Evolutionary conservation across 148 eudicot species (phyloP), one percentile per base, ranked within the genome.

Genomic region (Rhododendron ovatum): DNA sequence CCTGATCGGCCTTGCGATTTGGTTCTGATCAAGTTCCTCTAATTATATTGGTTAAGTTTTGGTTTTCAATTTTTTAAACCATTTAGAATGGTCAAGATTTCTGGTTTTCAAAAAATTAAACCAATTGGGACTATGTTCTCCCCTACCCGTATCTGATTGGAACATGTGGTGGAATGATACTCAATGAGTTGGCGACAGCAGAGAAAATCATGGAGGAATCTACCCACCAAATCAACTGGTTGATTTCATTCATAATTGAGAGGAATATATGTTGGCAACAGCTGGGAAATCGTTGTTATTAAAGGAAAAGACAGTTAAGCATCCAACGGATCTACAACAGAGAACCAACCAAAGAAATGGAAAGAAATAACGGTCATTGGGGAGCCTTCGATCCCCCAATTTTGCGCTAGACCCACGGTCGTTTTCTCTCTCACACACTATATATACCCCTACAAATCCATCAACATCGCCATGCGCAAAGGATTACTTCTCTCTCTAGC

Each of bases 221-320:
- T 28, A 69, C 37, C 20, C 37, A 28, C 17, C 41, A 33, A 71
- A 13, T 30, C 39, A 71, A 71, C 5, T 30, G 18, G 18, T 28
- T 69, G 14, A 65, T 65, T 67, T 67, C 71, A 8, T 63, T 26
- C 15, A 67, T 11, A 65, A 65, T 10, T 65, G 33, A 12, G 33
- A 30, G 76, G 76, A 71, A 71, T 71, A 14, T 71, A 35, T 30
- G 76, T 71, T 71, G 76, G 76, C 76, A 71, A 71, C 76, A 71
- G 76, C 76, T 71, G 8, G 39, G 37, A 13, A 71, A 71, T 30
- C 76, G 17, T 33, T 10, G 15, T 71, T 71, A 71, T 71, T 71
- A 13, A 33, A 30, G 76, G 76, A 33, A 30, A 71, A 71, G 75
- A 69, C 75, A 69, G 75, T 12, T 53, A 28, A 63, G 75, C 75